Base-by-base conservation (phyloP, 208 protist genomes). In the Trypanosoma scelopori region DNA sequence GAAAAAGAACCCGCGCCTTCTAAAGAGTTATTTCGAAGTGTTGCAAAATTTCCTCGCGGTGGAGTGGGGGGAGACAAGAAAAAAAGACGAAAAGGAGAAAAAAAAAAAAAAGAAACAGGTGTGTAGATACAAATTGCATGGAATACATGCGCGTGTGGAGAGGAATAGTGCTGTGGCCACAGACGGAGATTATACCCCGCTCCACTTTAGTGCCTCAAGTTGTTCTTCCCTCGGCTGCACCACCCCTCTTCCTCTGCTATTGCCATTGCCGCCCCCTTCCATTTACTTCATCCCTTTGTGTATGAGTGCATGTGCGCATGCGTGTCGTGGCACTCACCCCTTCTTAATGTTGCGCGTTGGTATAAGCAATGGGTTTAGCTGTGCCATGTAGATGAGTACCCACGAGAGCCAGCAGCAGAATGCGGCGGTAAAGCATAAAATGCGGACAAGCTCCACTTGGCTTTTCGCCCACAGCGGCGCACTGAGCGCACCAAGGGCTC, bases 371-470 rank as follows among this genome's bases (percentile, higher is more conserved):
- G 90, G 92, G 68, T 96, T 92, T 77, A 97, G 81, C 77, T 97
- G 92, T 25, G 92, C 86, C 87, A 97, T 93, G 83, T 97, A 97
- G 30, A 97, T 92, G n/a, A 94, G 83, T 11, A 83, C 76, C 85
- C 87, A 97, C 51, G 89, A 95, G 63, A 97, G 76, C 91, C 92
- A 97, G 74, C 87, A 93, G 77, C 92, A 97, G 66, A 95, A 95
- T 7, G 88, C 81, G 25, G 71, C 79, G 7, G 91, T 76, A 42
- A 68, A 62, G 37, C 63, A 78, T 2, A 95, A 73, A 23, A 94
- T 82, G 12, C 87, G 89, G 37, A 92, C 87, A 32, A 97, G 81
- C 16, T 91, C 89, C 13, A 84, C 74, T 71, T 95, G 87, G 28
- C 76, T 89, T 60, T 88, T 89, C n/a, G 87, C 80, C 87, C 85